Evolutionary conservation across 345 rosid genomes (phyloP), one percentile per base, ranked within the genome.

Genomic region (Orychophragmus violaceus): DNA sequence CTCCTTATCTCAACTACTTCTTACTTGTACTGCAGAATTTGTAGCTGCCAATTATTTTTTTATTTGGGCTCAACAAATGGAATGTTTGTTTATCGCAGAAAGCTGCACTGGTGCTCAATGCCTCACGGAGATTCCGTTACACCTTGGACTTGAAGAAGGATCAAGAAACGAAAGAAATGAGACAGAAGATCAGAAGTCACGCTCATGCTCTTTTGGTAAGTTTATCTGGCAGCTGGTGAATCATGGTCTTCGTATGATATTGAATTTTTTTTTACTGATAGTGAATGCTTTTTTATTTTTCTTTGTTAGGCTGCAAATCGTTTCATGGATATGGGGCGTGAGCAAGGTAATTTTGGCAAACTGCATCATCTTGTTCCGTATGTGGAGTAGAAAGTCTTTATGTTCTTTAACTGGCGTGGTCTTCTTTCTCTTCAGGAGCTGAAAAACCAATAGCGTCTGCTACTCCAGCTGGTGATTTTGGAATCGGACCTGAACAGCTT

Each of bases 101-200:
- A 91, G 99, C 99, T 18, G 97, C 96, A 0, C 80, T 95, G 57
- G 99, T 95, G 61, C 83, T 95, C 32, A 95, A 95, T 66, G 99
- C 99, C 66, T 95, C 98, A 44, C 86, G 99, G 53, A 87, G 99
- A 27, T 95, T 95, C 64, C 85, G 99, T 48, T 95, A 95, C 79
- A 95, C 99, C 33, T 73, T 95, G 80, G 94, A 95, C 76, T 82
- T 95, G 81, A 87, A 86, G 67, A 91, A 83, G 84, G 82, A 86
- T 73, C 94, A 86, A 58, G 96, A 95, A 77, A 85, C 76, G 70
- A 82, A 53, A 39, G 78, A 74, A 36, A 71, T 82, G 45, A 74
- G 80, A 56, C 51, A 83, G 66, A 91, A 80, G 81, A 84, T 95
- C 36, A 84, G 90, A 69, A 80, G 87, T 37, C 96, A 89, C 72